Percentiles rank a stretch among this genome's conserved stretches.
These are phyloP conservation scores for Eucalyptus coolabah DNA, from an alignment of 345 rosid species.

Conservation along the genomic window DNA sequence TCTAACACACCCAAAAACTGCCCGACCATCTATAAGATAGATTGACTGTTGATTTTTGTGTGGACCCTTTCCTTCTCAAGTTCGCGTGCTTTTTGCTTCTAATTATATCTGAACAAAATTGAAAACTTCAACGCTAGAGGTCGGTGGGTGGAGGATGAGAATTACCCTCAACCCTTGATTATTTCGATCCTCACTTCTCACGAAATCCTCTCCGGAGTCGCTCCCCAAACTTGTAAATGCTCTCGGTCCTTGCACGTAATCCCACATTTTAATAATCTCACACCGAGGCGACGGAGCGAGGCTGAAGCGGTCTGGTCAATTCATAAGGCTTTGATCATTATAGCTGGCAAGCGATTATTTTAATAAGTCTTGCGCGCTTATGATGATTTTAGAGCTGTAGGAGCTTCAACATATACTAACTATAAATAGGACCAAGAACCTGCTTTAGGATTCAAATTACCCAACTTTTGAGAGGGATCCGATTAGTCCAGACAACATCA, in stretches of 20 bases:
- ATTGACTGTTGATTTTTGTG: neutral
- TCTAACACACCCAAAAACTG: too few relatives aligned
- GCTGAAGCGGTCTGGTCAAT: neutral
- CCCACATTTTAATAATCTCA: neutral
- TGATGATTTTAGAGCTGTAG: neutral
- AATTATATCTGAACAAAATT: neutral
- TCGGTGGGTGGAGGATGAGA: neutral
- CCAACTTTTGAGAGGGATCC: neutral
- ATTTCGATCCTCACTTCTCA: neutral
- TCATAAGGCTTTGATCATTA: neutral
- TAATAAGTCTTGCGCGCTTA: neutral
- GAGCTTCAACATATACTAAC: neutral
- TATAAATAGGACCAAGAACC: neutral
- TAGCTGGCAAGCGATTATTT: neutral
- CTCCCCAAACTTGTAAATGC: neutral
- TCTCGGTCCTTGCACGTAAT: neutral
- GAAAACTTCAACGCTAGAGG: neutral
- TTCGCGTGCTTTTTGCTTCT: neutral
- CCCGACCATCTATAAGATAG: neutral
- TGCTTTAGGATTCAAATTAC: neutral
- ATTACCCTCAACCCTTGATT: neutral
- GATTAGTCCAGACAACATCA: neutral
- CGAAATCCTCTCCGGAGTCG: neutral
- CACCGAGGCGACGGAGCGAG: neutral
- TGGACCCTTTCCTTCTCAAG: neutral